These are phyloP conservation scores for Schwanniomyces yamadae DNA, from an alignment of 805 yeast genomes.

Conservation along the genomic window DNA sequence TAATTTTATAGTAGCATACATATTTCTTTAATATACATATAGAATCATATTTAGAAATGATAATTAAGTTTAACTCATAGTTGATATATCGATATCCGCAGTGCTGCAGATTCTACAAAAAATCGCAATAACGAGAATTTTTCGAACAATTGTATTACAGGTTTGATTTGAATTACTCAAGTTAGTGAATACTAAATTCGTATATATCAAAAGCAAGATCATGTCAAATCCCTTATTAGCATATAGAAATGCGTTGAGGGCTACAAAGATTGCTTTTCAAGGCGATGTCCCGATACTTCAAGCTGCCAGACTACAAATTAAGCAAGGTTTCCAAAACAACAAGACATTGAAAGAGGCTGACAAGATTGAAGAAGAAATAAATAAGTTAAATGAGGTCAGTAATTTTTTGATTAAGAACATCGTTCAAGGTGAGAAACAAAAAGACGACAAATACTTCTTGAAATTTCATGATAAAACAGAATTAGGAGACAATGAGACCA, in stretches of 20 bases:
- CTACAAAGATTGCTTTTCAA: slow-evolving; percentile 60
- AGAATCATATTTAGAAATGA: too few relatives aligned
- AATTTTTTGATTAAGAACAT: slow-evolving; percentile 66
- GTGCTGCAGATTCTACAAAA: too few relatives aligned
- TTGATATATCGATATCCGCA: too few relatives aligned
- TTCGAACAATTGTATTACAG: too few relatives aligned
- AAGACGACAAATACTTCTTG: slow-evolving; percentile 48
- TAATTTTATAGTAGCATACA: slow-evolving; percentile 16
- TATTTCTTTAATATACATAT: slow-evolving; percentile 1
- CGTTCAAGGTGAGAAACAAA: slow-evolving; percentile 74
- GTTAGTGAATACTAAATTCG: too few relatives aligned
- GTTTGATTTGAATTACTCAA: too few relatives aligned
- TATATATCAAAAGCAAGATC: background rate
- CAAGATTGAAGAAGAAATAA: slow-evolving; percentile 42
- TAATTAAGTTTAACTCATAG: too few relatives aligned
- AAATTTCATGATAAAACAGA: slow-evolving; percentile 82
- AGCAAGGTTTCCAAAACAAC: slow-evolving; percentile 47
- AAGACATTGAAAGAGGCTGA: slow-evolving; percentile 16
- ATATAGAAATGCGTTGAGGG: slow-evolving; percentile 65
- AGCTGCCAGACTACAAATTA: slow-evolving; percentile 63
- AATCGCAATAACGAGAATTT: too few relatives aligned
- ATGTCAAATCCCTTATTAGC: slow-evolving; percentile 44
- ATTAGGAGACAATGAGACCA: slow-evolving; percentile 84
- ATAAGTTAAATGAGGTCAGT: slow-evolving; percentile 67
- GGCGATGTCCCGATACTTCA: slow-evolving; percentile 47